Base-by-base conservation (phyloP, 2,329 filamentous ascomycete genomes). In the Pyrenophora seminiperda region DNA sequence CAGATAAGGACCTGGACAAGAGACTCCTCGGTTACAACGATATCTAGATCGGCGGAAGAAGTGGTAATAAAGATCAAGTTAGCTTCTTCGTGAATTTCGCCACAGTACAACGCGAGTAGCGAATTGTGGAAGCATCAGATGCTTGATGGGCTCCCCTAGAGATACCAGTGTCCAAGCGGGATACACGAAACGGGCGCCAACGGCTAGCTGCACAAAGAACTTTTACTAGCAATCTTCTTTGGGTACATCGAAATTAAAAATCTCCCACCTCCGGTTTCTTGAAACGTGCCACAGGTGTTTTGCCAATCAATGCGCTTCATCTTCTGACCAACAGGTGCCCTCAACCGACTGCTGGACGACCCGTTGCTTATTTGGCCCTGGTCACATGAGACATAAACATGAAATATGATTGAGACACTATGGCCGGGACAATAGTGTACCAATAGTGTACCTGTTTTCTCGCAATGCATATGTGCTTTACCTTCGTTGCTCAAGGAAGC, bases 1-100 rank as follows among this genome's bases (percentile, higher is more conserved):
- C 72, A 6, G 73, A 81, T 51, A 75, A 74, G 58, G 70, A 72
- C 3, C 50, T 80, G 44, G 68, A 75, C 42, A 80, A 77, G 66
- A 68, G 75, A 24, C 72, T 79, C 34, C 62, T 81, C 43, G 78
- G 77, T 5, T 80, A 78, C 63, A 80, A 80, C 59, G 78, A 80
- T 60, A 73, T 80, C 32, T 80, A 48, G 61, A 29, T 7, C 13
- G 17, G 33, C 20, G 27, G 24, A 27, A 19, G 20, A 37, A 29
- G 19, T 33, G 19, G 38, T 9, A n/a, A 37, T 30, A 17, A 30
- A 6, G 15, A 27, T 19, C 31, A 11, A 10, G 30, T 18, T 32
- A 32, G 19, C 19, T 27, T 31, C 37, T 14, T 53, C 10, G 61
- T 36, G 58, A 65, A 47, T 45, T 47, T 33, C 36, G 63, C 43